Evolutionary conservation across 2,329 filamentous ascomycete genomes (phyloP).

Genomic region (Capronia coronata): DNA sequence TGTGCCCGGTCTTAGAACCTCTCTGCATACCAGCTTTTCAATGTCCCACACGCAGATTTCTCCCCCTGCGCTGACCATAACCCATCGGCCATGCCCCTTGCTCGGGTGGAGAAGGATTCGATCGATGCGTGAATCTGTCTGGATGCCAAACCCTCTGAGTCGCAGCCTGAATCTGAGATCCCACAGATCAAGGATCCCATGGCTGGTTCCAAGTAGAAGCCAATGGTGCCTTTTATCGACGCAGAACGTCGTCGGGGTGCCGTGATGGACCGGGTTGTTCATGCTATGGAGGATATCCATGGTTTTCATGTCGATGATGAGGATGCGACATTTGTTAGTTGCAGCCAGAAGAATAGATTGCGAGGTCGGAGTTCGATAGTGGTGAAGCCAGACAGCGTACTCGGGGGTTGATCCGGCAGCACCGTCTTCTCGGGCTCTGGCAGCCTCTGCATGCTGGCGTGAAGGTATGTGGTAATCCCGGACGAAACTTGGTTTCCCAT

Average conservation of each 20-base stretch:
- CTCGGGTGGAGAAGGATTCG: conserved; percentile 67
- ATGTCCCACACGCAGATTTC: conserved; percentile 95
- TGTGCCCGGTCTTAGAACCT: conserved; percentile 63
- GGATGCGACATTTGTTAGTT: conserved; percentile 75
- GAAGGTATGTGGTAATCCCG: conserved; percentile 70
- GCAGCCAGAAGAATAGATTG: conserved; percentile 78
- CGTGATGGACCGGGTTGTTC: conserved; percentile 84
- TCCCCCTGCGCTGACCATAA: conserved; percentile 83
- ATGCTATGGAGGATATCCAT: conserved; percentile 78
- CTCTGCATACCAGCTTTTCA: conserved; percentile 79
- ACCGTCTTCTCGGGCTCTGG: conserved; percentile 75
- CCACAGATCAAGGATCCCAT: conserved; percentile 91
- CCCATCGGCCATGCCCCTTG: conserved; percentile 71
- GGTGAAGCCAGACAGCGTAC: conserved; percentile 82
- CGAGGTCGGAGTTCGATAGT: conserved; percentile 69
- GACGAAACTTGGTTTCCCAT: conserved; percentile 68
- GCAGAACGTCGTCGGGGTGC: conserved; percentile 84
- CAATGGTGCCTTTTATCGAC: conserved; percentile 81
- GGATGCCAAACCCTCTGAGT: conserved; percentile 80
- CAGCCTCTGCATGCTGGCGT: conserved; percentile 55
- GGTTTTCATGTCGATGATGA: conserved; percentile 78
- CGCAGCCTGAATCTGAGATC: conserved; percentile 90
- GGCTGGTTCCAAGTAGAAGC: conserved; percentile 84
- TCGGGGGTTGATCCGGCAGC: conserved; percentile 48
- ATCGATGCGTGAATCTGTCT: conserved; percentile 63